Evolutionary conservation across 116 monocot genomes (phyloP), one percentile per base, ranked within the genome.

Genomic region (Dioscorea cayenensis): DNA sequence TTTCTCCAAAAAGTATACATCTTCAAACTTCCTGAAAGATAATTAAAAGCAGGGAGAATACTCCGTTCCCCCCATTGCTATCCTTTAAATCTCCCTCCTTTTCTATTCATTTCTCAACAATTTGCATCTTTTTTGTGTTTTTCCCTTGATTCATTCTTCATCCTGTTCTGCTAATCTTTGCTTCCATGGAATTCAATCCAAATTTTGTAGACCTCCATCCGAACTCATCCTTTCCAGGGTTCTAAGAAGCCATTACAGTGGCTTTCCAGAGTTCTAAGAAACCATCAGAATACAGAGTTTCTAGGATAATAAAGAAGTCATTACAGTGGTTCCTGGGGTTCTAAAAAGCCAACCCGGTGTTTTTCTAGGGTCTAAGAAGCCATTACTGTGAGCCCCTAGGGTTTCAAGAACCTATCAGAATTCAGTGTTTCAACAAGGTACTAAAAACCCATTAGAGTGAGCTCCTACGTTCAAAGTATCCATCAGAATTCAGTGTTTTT

Each of bases 51-150:
- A 32, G 32, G 32, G 32, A 32, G 32, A 32, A 32, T 32, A 43
- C 43, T 0, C 11, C 6, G 43, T 51, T 82, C 73, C 67, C 25
- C 72, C 66, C n/a, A 36, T 66, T 52, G 38, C 2, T 73, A 19
- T 69, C 52, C 64, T 51, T 60, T 55, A 76, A 72, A 22, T 12
- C 32, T 52, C 19, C 65, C 49, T 21, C 4, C 49, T 22, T 35
- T 51, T 28, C 18, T 35, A 29, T 51, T 67, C 58, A 51, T 28
- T 23, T 68, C 59, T 59, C 14, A 59, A 21, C 5, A 21, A 59
- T 6, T 59, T 59, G 59, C 59, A 59, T 59, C 23, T 60, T 18
- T 3, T 62, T 2, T 20, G 20, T 11, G 61, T 23, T 62, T 23
- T 27, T 27, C 25, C 22, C 43, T 9, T 43, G 43, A 43, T 43